Evolutionary conservation across 148 eudicot species (phyloP).

Genomic region (Amaranthus hypochondriacus): DNA sequence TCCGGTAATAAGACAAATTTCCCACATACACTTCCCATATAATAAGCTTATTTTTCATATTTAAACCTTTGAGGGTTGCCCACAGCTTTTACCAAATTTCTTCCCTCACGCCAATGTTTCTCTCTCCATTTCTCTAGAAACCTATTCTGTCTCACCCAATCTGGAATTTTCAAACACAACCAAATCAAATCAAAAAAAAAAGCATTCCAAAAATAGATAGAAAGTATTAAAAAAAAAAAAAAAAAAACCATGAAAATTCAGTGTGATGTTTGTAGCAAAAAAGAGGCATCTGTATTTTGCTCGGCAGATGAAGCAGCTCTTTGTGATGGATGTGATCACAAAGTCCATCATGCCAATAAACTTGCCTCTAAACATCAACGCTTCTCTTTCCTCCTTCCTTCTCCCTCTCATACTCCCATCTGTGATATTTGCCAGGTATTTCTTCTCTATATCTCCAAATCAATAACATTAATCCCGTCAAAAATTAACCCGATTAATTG

Average conservation of each 20-base stretch:
- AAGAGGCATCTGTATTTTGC: slow-evolving; percentile 42
- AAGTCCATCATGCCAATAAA: slow-evolving; percentile 47
- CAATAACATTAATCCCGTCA: not conserved
- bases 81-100: not conserved
- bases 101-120: not conserved
- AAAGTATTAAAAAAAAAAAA: not conserved
- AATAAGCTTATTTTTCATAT: no score
- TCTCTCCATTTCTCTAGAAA: not conserved
- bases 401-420: slow-evolving; percentile 25
- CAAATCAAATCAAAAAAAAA: not conserved
- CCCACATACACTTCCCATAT: no score
- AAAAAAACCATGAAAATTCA: slow-evolving; percentile 38
- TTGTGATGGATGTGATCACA: slow-evolving; percentile 43
- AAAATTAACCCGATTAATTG: no score
- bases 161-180: not conserved
- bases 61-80: not conserved
- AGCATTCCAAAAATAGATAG: not conserved
- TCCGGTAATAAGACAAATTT: no score
- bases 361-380: slow-evolving; percentile 45
- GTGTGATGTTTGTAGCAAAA: slow-evolving; percentile 44
- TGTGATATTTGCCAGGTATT: slow-evolving; percentile 49
- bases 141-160: slow-evolving; percentile 5
- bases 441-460: no score
- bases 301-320: slow-evolving; percentile 57
- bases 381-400: slow-evolving; percentile 29